Evolutionary conservation across 23 red algal species (phyloP).

Genomic region (Agarophyton chilense): DNA sequence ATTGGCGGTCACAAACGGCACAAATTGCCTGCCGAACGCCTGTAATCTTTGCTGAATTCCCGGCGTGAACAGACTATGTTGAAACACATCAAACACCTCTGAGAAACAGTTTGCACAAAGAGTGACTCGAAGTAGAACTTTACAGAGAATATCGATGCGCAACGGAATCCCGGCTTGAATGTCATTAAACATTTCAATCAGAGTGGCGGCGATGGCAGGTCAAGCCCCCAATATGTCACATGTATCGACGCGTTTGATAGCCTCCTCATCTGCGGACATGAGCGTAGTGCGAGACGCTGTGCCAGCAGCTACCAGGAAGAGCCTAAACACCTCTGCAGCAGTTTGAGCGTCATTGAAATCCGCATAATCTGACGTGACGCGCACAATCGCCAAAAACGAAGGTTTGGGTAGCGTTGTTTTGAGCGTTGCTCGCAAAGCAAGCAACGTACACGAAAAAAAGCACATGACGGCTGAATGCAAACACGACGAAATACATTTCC

Average conservation of each 20-base stretch:
- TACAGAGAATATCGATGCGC: conserved; percentile 29
- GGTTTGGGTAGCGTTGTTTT: neutral
- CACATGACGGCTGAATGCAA: neutral
- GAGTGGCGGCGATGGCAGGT: conserved; percentile 27
- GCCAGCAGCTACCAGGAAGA: conserved; percentile 59
- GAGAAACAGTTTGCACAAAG: conserved; percentile 60
- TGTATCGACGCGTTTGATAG: conserved; percentile 29
- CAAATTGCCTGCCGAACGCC: conserved; percentile 65
- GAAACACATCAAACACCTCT: conserved; percentile 46
- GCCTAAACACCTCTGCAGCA: conserved; percentile 30
- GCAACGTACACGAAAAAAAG: conserved; percentile 29
- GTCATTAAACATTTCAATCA: conserved; percentile 53
- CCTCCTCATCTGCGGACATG: conserved; percentile 31
- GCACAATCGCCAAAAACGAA: conserved; percentile 11
- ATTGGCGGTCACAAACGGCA: conserved; percentile 48
- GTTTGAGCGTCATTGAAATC: neutral
- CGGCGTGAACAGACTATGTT: conserved; percentile 12
- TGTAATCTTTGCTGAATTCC: conserved; percentile 46
- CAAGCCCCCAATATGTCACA: conserved; percentile 27
- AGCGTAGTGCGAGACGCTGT: neutral
- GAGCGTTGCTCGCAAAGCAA: conserved; percentile 19
- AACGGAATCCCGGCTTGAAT: conserved; percentile 9
- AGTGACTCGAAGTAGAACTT: conserved; percentile 25
- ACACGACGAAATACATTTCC: neutral
- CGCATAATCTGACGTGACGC: conserved; percentile 42